Base-by-base conservation (phyloP, 2,329 filamentous ascomycete species). In the Claviceps purpurea region DNA sequence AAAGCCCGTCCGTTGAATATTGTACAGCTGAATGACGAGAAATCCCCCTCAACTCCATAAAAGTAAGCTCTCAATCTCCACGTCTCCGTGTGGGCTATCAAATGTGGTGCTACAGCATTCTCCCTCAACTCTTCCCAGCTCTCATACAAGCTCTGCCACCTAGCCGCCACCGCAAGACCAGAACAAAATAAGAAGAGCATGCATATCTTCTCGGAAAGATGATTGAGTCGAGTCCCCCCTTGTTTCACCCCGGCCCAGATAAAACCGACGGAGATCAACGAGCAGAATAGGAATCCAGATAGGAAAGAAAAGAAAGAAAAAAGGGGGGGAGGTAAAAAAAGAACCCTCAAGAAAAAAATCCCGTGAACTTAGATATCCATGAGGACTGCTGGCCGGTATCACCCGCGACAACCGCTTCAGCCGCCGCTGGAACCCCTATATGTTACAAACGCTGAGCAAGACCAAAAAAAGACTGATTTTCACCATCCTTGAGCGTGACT, bases 331-430 rank as follows among this genome's bases (percentile, higher is more conserved):
- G 13, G 14, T 34, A 18, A 30, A 30, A 5, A 34, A 34, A 34
- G 30, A 42, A 8, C 18, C 22, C 30, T 52, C 34, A 52, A n/a
- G 30, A 10, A 47, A 52, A 52, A 11, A 20, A 52, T 22, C 47
- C 47, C 22, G 47, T 52, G 4, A 47, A 43, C 47, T 53, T 50
- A 20, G 51, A 53, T 14, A 53, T 42, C 51, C 51, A 53, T 6
- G 51, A 48, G 7, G 51, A 47, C 44, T 50, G 51, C 24, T 14
- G 24, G 43, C 18, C 20, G 13, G 26, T 30, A 7, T 47, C 51
- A 20, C 38, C 47, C 16, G 47, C 24, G 30, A 42, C 43, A 18
- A 39, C 47, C 44, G 48, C 43, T 26, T 47, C 42, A 44, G 51
- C 48, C 38, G 30, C 47, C 44, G 48, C 43, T 26, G 51, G 40